Evolutionary conservation across 306 rosid genomes (phyloP), one percentile per base, ranked within the genome.

Genomic region (Albizia julibrissin): DNA sequence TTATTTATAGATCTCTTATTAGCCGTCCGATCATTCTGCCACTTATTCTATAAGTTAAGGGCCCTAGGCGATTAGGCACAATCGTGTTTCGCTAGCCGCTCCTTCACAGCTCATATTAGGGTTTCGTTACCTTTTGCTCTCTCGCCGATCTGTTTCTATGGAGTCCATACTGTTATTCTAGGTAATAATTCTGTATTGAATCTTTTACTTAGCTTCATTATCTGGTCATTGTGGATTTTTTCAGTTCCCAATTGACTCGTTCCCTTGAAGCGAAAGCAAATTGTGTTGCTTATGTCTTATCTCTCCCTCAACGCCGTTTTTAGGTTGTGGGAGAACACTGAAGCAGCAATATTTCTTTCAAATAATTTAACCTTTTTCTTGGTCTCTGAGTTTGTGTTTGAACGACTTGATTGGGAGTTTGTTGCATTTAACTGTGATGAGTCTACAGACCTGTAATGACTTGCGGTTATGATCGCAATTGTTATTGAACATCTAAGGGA

Each of bases 381-480:
- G 7, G 1, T 22, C 24, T 37, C 7, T 31, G n/a, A 1, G 2
- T 29, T 9, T 29, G 6, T 3, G 14, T 24, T 3, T 34, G 6
- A 1, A 16, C 0, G 4, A 22, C 43, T 43, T 15, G 7, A n/a
- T 18, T 27, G 67, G 76, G 84, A 13, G 65, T 72, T 8, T 7
- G 1, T 27, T 43, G 6, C 56, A 40, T 3, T 24, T 18, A 50
- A 90, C 94, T 29, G 72, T 90, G 94, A 93, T 93, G 98, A 93
- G 91, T 58, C 90, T 79, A 82, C 96, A 93, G 94, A 93, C 96
- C 94, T 91, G 94, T 93, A 90, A 91, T 91, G 98, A 93, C 73
- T 89, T 91, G 92, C 94, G 94, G 90, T 1, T 1, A 88, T 90
- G 96, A 93, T 93, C 94, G 94, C 96, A 91, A 69, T 62, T 76